phyloP scores from a whole-genome alignment of 768 basidiomycete genomes.

The Mycena metata region DNA sequence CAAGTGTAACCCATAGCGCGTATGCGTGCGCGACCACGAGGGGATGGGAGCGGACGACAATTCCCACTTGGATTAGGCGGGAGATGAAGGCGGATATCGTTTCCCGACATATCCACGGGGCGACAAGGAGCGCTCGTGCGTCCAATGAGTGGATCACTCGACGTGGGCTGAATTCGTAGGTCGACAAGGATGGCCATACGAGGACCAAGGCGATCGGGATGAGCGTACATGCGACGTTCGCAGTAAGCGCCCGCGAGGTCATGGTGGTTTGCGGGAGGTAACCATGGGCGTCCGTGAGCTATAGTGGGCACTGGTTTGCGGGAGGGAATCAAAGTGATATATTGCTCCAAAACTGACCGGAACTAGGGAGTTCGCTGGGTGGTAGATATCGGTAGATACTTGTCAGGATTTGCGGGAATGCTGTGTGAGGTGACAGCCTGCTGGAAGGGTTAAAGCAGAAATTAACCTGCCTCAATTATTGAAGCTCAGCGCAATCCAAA shows the following conservation, averaged over 20 bases:
- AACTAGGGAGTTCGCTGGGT: too few species aligned
- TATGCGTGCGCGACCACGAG: constrained; percentile 41
- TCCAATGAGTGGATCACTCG: constrained; percentile 53
- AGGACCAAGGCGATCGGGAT: constrained; percentile 14
- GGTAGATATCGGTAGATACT: too few species aligned
- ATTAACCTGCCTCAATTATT: too few species aligned
- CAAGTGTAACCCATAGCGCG: constrained; percentile 45
- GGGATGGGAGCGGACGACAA: constrained; percentile 39
- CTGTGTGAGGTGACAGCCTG: too few species aligned
- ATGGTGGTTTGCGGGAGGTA: neutral
- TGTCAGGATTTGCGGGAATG: too few species aligned
- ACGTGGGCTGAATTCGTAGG: constrained; percentile 50
- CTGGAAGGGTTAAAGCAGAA: too few species aligned
- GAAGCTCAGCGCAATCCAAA: too few species aligned
- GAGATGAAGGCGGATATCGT: constrained; percentile 44
- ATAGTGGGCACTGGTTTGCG: too few species aligned
- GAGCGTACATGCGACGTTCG: constrained; percentile 6
- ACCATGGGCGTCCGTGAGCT: too few species aligned
- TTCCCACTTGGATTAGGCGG: constrained; percentile 42
- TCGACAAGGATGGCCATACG: constrained; percentile 19
- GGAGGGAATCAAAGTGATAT: too few species aligned
- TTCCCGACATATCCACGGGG: constrained; percentile 52
- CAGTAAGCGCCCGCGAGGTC: constrained; percentile 3
- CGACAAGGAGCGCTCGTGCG: constrained; percentile 48
- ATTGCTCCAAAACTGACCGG: too few species aligned